Evolutionary conservation across 179 eudicot genomes (phyloP).

Genomic region (Heliamphora pulchella): DNA sequence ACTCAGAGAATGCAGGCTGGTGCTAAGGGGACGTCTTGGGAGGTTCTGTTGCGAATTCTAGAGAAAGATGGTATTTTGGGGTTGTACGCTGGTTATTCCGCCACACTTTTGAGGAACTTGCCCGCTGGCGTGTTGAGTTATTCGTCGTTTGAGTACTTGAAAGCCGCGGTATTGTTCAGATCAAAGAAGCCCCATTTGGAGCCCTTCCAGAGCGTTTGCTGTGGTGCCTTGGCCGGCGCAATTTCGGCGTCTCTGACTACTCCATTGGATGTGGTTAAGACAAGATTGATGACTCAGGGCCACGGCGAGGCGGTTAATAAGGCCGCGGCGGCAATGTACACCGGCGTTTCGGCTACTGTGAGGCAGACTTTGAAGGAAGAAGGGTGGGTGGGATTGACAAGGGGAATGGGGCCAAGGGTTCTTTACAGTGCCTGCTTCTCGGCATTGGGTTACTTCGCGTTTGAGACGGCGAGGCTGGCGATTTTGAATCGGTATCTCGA

Average conservation of each 20-base stretch:
- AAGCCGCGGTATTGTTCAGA: slow-evolving; percentile 54
- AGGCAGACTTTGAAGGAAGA: slow-evolving; percentile 71
- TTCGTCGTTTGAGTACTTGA: slow-evolving; percentile 81
- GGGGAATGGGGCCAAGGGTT: slow-evolving; percentile 90
- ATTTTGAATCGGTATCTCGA: slow-evolving; percentile 63
- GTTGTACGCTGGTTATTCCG: slow-evolving; percentile 78
- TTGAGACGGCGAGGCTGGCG: slow-evolving; percentile 80
- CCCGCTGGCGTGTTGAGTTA: slow-evolving; percentile 94
- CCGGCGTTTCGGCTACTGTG: slow-evolving; percentile 54
- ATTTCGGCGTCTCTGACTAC: slow-evolving; percentile 79
- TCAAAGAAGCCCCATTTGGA: slow-evolving; percentile 41
- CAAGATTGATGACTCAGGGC: slow-evolving; percentile 82
- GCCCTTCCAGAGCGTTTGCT: slow-evolving; percentile 70
- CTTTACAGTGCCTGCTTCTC: slow-evolving; percentile 89
- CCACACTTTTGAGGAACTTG: slow-evolving; percentile 76
- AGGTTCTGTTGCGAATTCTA: slow-evolving; percentile 54
- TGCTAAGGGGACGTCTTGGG: slow-evolving; percentile 87
- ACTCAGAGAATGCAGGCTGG: slow-evolving; percentile 88
- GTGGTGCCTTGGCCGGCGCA: slow-evolving; percentile 90
- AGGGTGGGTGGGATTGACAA: slow-evolving; percentile 79
- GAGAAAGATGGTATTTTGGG: slow-evolving; percentile 84
- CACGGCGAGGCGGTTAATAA: slow-evolving; percentile 41
- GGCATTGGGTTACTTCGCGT: slow-evolving; percentile 82
- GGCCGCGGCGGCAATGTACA: slow-evolving; percentile 38
- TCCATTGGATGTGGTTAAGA: slow-evolving; percentile 88